Percentiles rank a stretch among this genome's conserved stretches.
Evolutionary conservation across 2,329 filamentous ascomycete genomes (phyloP).

Genomic region (Nemania bipapillata): DNA sequence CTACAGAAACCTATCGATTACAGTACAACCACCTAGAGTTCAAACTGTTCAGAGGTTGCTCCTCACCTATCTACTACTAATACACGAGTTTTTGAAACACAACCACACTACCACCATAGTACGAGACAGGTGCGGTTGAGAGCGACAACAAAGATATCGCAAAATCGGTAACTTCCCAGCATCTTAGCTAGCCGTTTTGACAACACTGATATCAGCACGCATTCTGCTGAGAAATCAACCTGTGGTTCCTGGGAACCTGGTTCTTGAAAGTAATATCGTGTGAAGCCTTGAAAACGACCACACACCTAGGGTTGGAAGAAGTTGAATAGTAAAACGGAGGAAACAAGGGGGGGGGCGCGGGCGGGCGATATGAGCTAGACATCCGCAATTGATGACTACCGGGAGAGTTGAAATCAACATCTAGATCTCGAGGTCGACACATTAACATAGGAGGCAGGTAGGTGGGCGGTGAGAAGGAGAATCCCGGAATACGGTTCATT

Average conservation of each 20-base stretch:
- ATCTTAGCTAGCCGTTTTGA: neutral
- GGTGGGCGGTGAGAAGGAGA: neutral
- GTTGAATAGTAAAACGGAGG: neutral
- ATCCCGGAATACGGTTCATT: neutral
- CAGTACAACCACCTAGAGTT: neutral
- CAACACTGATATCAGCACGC: neutral
- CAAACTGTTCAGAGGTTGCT: neutral
- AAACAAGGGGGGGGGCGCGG: neutral
- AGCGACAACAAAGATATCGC: neutral
- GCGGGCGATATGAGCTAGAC: neutral
- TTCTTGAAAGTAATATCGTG: neutral
- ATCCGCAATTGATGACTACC: neutral
- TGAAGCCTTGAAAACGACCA: neutral
- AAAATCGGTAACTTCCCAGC: neutral
- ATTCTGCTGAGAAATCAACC: neutral
- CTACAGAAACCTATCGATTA: neutral
- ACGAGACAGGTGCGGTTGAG: neutral
- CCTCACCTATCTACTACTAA: neutral
- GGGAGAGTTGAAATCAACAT: neutral
- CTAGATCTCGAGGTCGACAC: neutral
- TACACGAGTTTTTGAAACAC: conserved; percentile 5
- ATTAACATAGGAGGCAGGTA: neutral
- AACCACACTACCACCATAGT: neutral
- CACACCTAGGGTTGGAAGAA: neutral
- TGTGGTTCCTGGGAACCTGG: neutral